Percentiles rank a stretch among this genome's conserved stretches.
Evolutionary conservation across 345 rosid genomes (phyloP).

Genomic region (Aquilaria sinensis): DNA sequence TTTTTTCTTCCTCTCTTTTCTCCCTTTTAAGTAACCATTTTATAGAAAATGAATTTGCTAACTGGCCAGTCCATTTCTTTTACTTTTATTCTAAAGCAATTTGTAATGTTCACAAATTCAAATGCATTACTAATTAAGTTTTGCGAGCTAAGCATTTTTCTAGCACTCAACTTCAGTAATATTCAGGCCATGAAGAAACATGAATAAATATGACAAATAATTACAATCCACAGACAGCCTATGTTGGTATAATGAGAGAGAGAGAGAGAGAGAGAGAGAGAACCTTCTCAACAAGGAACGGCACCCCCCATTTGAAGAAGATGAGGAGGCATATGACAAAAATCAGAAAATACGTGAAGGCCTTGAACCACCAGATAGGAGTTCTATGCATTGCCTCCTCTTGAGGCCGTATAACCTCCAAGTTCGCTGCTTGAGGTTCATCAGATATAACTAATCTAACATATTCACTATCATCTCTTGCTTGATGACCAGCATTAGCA

Average conservation of each 20-base stretch:
- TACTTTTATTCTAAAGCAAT: too few relatives aligned
- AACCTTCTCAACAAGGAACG: slow-evolving; percentile 75
- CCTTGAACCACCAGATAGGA: slow-evolving; percentile 64
- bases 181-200: too few relatives aligned
- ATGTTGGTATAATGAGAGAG: neutral
- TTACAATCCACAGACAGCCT: too few relatives aligned
- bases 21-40: too few relatives aligned
- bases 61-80: too few relatives aligned
- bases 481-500: slow-evolving; percentile 15
- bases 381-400: slow-evolving; percentile 17
- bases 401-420: slow-evolving; percentile 25
- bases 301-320: slow-evolving; percentile 78
- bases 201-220: too few relatives aligned
- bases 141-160: too few relatives aligned
- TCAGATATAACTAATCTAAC: slow-evolving; percentile 60
- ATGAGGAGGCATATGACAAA: slow-evolving; percentile 26
- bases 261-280: neutral
- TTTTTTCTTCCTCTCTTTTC: too few relatives aligned
- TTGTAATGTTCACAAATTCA: too few relatives aligned
- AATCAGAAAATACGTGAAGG: slow-evolving; percentile 24
- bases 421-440: slow-evolving; percentile 28
- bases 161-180: too few relatives aligned
- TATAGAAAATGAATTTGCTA: too few relatives aligned
- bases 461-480: slow-evolving; percentile 61
- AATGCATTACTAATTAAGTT: too few relatives aligned